phyloP scores from a whole-genome alignment of 352 stramenopile genomes.

The Globisporangium polare region DNA sequence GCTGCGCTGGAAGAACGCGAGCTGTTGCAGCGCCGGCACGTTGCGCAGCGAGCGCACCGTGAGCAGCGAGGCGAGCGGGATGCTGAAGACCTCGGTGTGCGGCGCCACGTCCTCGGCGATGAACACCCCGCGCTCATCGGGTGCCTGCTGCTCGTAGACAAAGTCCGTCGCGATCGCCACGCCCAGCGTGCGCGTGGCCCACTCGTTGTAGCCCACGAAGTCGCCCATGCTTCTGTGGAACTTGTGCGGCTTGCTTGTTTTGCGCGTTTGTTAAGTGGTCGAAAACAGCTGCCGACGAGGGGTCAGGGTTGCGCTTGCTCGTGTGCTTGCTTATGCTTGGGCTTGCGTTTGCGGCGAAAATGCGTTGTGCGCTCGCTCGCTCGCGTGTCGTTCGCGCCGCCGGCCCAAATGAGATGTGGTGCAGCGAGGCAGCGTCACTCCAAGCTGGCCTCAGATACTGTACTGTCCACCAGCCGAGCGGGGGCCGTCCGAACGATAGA shows the following conservation, averaged over 20 bases:
- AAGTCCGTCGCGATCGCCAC: conserved; percentile 73
- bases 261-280: conserved; percentile 5
- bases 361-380: background rate
- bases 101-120: conserved; percentile 76
- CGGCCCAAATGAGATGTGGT: background rate
- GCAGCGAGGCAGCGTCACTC: too few species aligned
- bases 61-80: conserved; percentile 57
- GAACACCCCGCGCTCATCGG: conserved; percentile 70
- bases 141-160: conserved; percentile 64
- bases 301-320: background rate
- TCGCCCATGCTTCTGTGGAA: conserved; percentile 6
- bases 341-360: too few species aligned
- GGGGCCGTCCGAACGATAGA: too few species aligned
- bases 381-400: background rate
- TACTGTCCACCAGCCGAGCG: too few species aligned
- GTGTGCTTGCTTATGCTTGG: background rate
- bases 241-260: conserved; percentile 4
- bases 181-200: conserved; percentile 44
- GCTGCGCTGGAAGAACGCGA: conserved; percentile 51
- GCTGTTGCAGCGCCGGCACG: conserved; percentile 24
- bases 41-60: conserved; percentile 41
- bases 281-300: background rate
- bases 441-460: too few species aligned
- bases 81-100: conserved; percentile 63
- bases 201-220: conserved; percentile 80